phyloP scores from a whole-genome alignment of 768 basidiomycete species.

The Rubroboletus satanas region DNA sequence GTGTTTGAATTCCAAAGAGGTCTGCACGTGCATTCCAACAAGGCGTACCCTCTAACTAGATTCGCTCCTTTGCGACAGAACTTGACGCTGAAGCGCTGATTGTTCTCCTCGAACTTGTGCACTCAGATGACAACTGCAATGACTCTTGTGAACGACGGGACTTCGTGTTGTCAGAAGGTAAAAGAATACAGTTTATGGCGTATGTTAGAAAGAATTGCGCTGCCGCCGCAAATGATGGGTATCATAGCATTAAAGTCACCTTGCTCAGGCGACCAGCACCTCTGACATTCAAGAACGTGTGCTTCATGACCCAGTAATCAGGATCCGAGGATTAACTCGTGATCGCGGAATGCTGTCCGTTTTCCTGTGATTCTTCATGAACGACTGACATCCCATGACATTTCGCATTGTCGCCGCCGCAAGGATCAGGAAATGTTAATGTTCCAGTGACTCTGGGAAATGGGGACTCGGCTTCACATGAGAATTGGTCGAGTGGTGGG shows the following conservation, averaged over 20 bases:
- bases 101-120: no score
- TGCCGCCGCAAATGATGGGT: not conserved
- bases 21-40: no score
- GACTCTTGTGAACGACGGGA: not conserved
- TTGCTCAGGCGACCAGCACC: conserved; percentile 1
- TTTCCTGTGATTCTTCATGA: not conserved
- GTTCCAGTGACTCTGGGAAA: no score
- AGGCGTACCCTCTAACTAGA: no score
- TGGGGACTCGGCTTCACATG: no score
- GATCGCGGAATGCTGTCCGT: not conserved
- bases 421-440: not conserved
- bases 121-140: not conserved
- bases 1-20: no score
- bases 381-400: not conserved
- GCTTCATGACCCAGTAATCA: not conserved
- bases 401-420: conserved; percentile 6
- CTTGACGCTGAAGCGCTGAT: no score
- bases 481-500: no score
- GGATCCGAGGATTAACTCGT: not conserved
- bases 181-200: not conserved
- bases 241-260: not conserved
- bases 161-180: not conserved
- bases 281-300: not conserved
- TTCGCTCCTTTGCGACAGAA: no score
- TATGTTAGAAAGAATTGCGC: not conserved